A percentile compares a stretch with the other conserved stretches of the same genome.
Conservation (phyloP, 2,329 filamentous ascomycete genomes). For the Monilinia aucupariae region DNA sequence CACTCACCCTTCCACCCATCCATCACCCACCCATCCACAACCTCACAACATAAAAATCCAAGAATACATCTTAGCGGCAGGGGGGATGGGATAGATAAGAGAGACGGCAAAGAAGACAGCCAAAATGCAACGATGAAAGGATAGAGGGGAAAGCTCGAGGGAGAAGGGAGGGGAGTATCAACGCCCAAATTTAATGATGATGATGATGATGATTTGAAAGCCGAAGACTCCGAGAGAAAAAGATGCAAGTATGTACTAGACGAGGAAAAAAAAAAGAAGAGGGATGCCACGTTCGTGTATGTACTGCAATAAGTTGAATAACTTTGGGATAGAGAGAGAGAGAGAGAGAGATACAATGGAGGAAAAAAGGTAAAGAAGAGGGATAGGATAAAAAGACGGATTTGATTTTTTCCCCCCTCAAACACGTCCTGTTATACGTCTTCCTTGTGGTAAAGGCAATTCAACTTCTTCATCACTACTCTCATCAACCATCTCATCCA, state of each 20-base stretch:
- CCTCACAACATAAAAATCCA: not conserved
- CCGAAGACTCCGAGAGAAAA: conserved; percentile 1
- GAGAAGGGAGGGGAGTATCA: not conserved
- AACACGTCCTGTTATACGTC: conserved; percentile 26
- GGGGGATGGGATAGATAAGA: too few species aligned
- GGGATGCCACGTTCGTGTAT: not conserved
- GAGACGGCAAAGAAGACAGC: too few species aligned
- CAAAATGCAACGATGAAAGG: too few species aligned
- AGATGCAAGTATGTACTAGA: conserved; percentile 1
- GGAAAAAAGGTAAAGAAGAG: conserved; percentile 1
- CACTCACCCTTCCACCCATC: not conserved
- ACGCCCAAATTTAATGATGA: not conserved
- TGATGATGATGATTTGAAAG: not conserved
- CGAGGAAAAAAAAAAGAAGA: too few species aligned
- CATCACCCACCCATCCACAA: not conserved
- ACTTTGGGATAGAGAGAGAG: too few species aligned
- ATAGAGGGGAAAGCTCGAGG: too few species aligned
- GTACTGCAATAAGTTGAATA: not conserved
- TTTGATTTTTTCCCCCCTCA: not conserved
- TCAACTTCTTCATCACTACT: conserved; percentile 36
- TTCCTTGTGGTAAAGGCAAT: conserved; percentile 29
- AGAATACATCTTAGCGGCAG: too few species aligned
- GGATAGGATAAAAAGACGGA: not conserved
- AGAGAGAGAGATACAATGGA: not conserved
- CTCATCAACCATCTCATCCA: conserved; percentile 35